Conservation (phyloP, 495 filamentous ascomycete species). For the Collariella sp. region DNA sequence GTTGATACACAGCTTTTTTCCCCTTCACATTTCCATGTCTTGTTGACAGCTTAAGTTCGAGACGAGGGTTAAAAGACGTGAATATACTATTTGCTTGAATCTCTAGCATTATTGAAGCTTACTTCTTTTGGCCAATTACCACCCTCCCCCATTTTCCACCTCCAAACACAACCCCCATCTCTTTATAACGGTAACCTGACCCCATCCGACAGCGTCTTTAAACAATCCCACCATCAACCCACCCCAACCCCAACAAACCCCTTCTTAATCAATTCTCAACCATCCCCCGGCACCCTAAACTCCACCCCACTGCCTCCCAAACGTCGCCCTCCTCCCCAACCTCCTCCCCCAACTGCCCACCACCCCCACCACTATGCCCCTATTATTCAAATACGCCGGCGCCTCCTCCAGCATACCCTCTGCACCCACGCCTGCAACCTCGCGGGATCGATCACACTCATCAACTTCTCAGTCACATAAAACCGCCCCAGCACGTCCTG, state of each 20-base stretch:
- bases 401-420: slow-evolving; percentile 25
- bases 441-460: slow-evolving; percentile 24
- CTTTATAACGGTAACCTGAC: too few relatives aligned
- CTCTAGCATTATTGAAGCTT: too few relatives aligned
- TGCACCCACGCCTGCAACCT: slow-evolving; percentile 19
- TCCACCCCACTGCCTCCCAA: slow-evolving; percentile 17
- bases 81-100: too few relatives aligned
- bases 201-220: too few relatives aligned
- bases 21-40: too few relatives aligned
- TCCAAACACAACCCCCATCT: too few relatives aligned
- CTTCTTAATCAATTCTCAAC: slow-evolving; percentile 14
- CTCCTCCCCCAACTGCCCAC: background rate
- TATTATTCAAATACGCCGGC: slow-evolving; percentile 34
- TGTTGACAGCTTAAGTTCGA: too few relatives aligned
- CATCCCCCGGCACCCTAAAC: slow-evolving; percentile 19
- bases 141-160: too few relatives aligned
- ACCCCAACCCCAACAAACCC: background rate
- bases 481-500: slow-evolving; percentile 33
- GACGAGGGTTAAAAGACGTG: too few relatives aligned
- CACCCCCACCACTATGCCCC: slow-evolving; percentile 23
- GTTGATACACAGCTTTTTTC: too few relatives aligned
- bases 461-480: slow-evolving; percentile 34
- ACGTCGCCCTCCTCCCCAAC: slow-evolving; percentile 7
- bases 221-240: too few relatives aligned
- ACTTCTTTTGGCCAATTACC: too few relatives aligned